Evolutionary conservation across 2,329 filamentous ascomycete species (phyloP), one percentile per base, ranked within the genome.

Genomic region (Fusarium nematophilum): DNA sequence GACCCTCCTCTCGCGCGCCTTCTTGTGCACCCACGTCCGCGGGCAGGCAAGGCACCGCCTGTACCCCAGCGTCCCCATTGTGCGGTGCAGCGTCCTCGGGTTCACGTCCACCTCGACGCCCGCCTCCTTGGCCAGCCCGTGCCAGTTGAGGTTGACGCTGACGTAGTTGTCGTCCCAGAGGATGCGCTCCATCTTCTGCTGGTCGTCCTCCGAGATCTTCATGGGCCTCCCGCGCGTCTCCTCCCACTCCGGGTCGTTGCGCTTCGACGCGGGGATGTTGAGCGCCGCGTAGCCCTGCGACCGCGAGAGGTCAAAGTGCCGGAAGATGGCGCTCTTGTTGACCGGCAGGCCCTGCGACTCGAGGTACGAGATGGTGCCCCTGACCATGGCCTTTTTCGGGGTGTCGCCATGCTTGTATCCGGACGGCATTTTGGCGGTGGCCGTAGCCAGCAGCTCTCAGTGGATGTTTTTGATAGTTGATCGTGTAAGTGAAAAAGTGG

Each of bases 251-350:
- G 74, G 75, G 44, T 76, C 73, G 43, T 74, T 72, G 29, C 73
- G 68, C 62, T 71, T 70, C 29, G 72, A 70, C 7, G 72, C 64
- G 9, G 72, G 68, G 15, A 69, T 60, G 57, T 60, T 75, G n/a
- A 76, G 60, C 2, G 75, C 74, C 26, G 73, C 71, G 48, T 76
- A 76, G 29, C 75, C 75, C 52, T 76, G 74, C 3, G 74, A 75
- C 0, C 74, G 73, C 25, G 75, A 75, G 11, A 77, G 67, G 15
- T 72, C 72, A 65, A 77, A 76, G 59, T 77, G 75, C 26, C 73
- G 69, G 56, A 77, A 76, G 55, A 77, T 76, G 65, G 75, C 73
- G 26, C 72, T 72, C 64, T 76, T 76, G 68, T 77, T 76, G 46
- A 76, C 73, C 3, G 72, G 72, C 14, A 76, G 65, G 50, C 73